These are phyloP conservation scores for Trypanosomatidae sp. DNA, from an alignment of 208 protist genomes.

Conservation along the genomic window DNA sequence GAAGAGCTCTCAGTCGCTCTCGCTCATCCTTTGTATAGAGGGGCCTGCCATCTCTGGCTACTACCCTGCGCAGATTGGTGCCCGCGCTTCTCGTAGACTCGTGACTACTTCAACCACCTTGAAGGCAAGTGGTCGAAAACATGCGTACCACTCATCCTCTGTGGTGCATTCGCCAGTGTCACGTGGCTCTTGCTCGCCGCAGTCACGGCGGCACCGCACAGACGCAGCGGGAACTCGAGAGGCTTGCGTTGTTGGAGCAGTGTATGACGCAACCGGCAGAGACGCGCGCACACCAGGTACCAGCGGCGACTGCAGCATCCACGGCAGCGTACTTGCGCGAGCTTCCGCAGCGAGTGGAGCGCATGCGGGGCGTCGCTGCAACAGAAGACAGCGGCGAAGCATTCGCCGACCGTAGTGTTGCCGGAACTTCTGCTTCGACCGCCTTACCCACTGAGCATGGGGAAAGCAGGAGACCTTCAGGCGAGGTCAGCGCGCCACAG, in stretches of 20 bases:
- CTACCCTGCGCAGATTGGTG: neutral
- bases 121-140: no score
- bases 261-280: constrained; percentile 10
- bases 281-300: constrained; percentile 4
- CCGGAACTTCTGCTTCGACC: neutral
- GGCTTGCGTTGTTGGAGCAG: constrained; percentile 32
- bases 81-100: neutral
- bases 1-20: neutral
- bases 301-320: neutral
- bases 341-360: constrained; percentile 21
- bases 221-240: constrained; percentile 23
- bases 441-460: neutral
- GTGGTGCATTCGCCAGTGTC: neutral
- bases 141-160: constrained; percentile 4
- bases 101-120: neutral
- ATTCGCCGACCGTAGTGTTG: neutral
- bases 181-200: constrained; percentile 14
- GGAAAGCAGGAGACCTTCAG: neutral
- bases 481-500: neutral
- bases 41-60: neutral
- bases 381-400: neutral
- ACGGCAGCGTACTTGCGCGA: constrained; percentile 26
- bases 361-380: neutral
- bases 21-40: neutral
- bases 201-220: constrained; percentile 33